Base-by-base conservation (phyloP, 2,329 filamentous ascomycete genomes). In the Hymenoscyphus fraxineus region DNA sequence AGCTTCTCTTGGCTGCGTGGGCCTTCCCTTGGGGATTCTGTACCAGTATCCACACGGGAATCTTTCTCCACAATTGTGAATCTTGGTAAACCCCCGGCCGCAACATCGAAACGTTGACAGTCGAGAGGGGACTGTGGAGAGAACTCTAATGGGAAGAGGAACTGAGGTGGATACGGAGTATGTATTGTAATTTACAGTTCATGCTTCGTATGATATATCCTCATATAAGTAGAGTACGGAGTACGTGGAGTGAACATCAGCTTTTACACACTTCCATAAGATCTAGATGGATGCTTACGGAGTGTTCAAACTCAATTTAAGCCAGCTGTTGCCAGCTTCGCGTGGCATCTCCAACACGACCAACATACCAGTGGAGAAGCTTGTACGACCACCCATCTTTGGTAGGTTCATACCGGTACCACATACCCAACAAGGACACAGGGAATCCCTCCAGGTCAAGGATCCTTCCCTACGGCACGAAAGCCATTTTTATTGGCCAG, bases 41-140 rank as follows among this genome's bases (percentile, higher is more conserved):
- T 6, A 35, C 16, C 40, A 10, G 16, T 16, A 44, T 44, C 41
- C 41, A 44, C 41, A 44, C 6, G 15, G 41, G 15, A 44, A 44
- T 19, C 22, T 0, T 54, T 22, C 13, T 54, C 47, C 47, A 51
- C 44, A 51, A 16, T 51, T 51, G 47, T 19, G 22, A 54, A 54
- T 54, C 19, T 22, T 22, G 47, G 22, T 54, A 27, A n/a, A 19
- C 47, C 27, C 27, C 27, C 27, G 27, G 27, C 27, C 47, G 10
- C 47, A 54, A 54, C 22, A 22, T 54, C 22, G 47, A 54, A 54
- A 54, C 47, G 47, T 5, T 54, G 47, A 54, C 47, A 54, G 47
- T 54, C 22, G 1, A 27, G 22, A 22, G 44, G 22, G 9, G 27
- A 27, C 27, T 27, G 27, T 27, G 9, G 35, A 35, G 35, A 10